Base-by-base conservation (phyloP, 345 rosid species). In the Salix brachista region DNA sequence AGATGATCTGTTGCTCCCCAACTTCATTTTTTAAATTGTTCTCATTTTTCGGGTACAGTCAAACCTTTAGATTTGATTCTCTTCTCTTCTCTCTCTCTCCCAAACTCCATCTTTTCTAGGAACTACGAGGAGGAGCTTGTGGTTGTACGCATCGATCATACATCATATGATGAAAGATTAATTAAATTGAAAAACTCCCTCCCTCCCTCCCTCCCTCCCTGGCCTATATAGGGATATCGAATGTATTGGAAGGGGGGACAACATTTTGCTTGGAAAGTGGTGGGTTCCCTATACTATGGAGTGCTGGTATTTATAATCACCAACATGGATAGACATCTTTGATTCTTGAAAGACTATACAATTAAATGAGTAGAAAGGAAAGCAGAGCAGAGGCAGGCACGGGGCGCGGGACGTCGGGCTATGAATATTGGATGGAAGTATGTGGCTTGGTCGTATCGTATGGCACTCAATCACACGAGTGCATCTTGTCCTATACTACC, bases 1-100 rank as follows among this genome's bases (percentile, higher is more conserved):
- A 65, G 41, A 3, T 7, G 37, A 16, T 25, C 60, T 70, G 25
- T 28, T 19, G 28, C 16, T 30, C 44, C 13, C 21, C 19, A 25
- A 12, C 52, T 61, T 68, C 16, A 17, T 58, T 68, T 42, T 26
- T n/a, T 1, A 18, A 16, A 1, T n/a, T 30, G 62, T 62, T 83
- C 70, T 73, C 23, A 52, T 25, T 52, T 50, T 74, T 66, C 46
- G 78, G 82, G 80, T 67, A 78, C 83, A 64, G 85, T 87, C 89
- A 84, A 87, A 84, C 80, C 80, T 77, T 86, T 75, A 79, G 85
- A 76, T 78, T 80, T 80, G 66, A 70, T 74, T 71, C 68, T 50
- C 17, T 28, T 71, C 68, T 50, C 17, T 28, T 16, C 78, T 39
- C 61, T 42, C 37, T 21, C 71, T 19, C 77, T 44, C 44, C 42